Evolutionary conservation across 805 yeast species (phyloP).

Genomic region (Debaryomyces hansenii): DNA sequence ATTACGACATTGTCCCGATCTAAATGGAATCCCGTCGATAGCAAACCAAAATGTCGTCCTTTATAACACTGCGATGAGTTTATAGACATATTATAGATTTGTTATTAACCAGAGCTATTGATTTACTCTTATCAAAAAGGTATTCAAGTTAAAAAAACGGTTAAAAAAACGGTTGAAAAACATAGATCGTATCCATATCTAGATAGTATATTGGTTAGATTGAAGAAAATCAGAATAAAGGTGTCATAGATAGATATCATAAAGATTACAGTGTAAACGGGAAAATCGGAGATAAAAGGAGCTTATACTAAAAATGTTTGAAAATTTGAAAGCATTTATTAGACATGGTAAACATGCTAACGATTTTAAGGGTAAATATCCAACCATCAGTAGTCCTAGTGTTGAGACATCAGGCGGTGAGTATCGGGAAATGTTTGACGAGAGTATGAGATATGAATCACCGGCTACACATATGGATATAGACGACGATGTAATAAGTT

Average conservation of each 20-base stretch:
- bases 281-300: no score
- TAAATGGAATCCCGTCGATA: not conserved
- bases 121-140: no score
- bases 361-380: constrained; percentile 20
- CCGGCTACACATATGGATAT: not conserved
- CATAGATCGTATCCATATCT: no score
- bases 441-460: not conserved
- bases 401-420: not conserved
- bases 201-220: no score
- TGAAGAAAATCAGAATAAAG: no score
- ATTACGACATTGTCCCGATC: not conserved
- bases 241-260: no score
- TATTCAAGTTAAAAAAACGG: no score
- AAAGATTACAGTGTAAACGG: no score
- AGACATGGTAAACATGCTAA: constrained; percentile 65
- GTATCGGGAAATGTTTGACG: no score
- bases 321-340: constrained; percentile 59
- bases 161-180: no score
- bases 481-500: not conserved
- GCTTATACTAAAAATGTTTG: constrained; percentile 22
- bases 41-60: constrained; percentile 2
- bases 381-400: not conserved
- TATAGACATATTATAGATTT: not conserved
- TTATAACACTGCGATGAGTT: not conserved
- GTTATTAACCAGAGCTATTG: no score